Evolutionary conservation across 202 grass and related monocot species (phyloP).

Genomic region (Miscanthus sacchariflorus): DNA sequence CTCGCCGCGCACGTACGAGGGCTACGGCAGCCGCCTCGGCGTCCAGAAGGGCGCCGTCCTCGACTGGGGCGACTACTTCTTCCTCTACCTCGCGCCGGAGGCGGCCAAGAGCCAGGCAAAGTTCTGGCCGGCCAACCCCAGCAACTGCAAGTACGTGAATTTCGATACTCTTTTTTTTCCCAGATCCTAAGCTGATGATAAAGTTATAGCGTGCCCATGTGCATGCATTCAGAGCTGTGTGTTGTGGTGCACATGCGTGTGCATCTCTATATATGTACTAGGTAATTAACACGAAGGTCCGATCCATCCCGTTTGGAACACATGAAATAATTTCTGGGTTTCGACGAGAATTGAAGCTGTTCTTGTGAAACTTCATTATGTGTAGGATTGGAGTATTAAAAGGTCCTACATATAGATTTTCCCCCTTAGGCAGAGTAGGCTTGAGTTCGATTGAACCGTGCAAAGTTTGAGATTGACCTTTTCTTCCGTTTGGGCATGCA

Average conservation of each 20-base stretch:
- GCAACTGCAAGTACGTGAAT: constrained; percentile 60
- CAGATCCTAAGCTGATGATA: background rate
- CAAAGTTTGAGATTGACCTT: background rate
- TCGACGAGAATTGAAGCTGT: background rate
- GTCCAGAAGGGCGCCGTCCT: constrained; percentile 83
- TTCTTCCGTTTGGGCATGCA: background rate
- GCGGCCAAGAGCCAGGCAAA: constrained; percentile 52
- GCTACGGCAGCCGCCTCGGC: constrained; percentile 90
- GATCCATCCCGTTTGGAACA: background rate
- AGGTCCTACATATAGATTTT: background rate
- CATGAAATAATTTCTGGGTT: background rate
- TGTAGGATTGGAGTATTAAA: background rate
- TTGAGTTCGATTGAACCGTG: background rate
- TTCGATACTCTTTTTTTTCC: background rate
- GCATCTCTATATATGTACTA: background rate
- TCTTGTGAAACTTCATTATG: background rate
- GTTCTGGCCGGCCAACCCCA: constrained; percentile 68
- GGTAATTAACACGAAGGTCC: background rate
- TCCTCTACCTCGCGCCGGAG: constrained; percentile 74
- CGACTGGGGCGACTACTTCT: constrained; percentile 98
- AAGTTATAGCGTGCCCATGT: constrained; percentile 18
- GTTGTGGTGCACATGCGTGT: constrained; percentile 17
- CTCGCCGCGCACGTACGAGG: constrained; percentile 82
- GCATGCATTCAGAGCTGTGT: constrained; percentile 20
- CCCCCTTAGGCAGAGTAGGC: background rate